These are phyloP conservation scores for Fraxinus floribunda DNA, from an alignment of 305 asterid genomes.

Conservation along the genomic window DNA sequence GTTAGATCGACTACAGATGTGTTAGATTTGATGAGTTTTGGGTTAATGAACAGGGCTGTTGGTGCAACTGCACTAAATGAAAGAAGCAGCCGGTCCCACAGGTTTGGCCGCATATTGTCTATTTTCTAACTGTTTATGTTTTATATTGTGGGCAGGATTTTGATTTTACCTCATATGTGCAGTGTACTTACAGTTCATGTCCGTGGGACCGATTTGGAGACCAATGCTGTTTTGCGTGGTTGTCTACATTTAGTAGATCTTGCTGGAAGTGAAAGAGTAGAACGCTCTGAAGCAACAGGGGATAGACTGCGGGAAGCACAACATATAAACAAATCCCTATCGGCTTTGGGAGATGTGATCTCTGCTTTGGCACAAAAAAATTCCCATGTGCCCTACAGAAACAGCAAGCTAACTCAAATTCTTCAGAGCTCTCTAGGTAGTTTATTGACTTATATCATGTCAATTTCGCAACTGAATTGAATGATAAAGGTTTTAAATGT, in stretches of 20 bases:
- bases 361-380: slow-evolving; percentile 81
- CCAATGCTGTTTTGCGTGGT: slow-evolving; percentile 69
- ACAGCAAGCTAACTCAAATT: slow-evolving; percentile 94
- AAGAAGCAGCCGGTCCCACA: slow-evolving; percentile 97
- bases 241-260: slow-evolving; percentile 95
- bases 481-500: slow-evolving; percentile 4
- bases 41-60: slow-evolving; percentile 81
- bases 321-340: slow-evolving; percentile 87
- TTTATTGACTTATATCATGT: slow-evolving; percentile 4
- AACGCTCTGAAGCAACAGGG: slow-evolving; percentile 89
- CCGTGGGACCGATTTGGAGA: slow-evolving; percentile 82
- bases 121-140: slow-evolving; percentile 4
- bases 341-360: slow-evolving; percentile 98
- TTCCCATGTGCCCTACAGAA: slow-evolving; percentile 89
- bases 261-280: slow-evolving; percentile 98
- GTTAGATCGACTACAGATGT: slow-evolving; percentile 83
- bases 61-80: slow-evolving; percentile 96
- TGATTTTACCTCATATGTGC: slow-evolving; percentile 27
- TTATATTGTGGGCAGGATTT: slow-evolving; percentile 22
- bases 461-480: slow-evolving; percentile 6
- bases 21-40: slow-evolving; percentile 76
- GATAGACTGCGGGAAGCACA: slow-evolving; percentile 96
- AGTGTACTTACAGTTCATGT: slow-evolving; percentile 95
- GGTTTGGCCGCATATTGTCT: slow-evolving; percentile 36
- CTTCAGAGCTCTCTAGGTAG: slow-evolving; percentile 96